phyloP scores from a whole-genome alignment of 1,284 basidiomycete species.

The Abortiporus biennis region DNA sequence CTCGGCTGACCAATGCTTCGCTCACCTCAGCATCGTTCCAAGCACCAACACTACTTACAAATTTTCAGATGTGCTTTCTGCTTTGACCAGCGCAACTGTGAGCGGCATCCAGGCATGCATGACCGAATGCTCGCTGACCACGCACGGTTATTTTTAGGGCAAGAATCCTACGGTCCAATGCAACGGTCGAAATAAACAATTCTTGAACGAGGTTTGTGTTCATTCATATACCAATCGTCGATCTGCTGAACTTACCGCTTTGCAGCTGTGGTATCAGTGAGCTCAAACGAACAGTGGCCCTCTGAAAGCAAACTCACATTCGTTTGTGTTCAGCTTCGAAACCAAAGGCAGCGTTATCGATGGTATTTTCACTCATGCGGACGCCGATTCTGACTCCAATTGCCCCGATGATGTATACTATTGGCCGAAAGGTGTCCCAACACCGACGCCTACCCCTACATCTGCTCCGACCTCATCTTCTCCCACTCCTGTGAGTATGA shows the following conservation, averaged over 20 bases:
- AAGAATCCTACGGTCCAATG: conserved; percentile 9
- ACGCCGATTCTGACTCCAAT: conserved; percentile 6
- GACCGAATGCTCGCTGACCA: no score
- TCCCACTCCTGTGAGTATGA: conserved; percentile 3
- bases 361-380: conserved; percentile 8
- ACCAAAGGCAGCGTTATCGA: conserved; percentile 12
- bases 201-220: conserved; percentile 8
- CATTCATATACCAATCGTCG: background rate
- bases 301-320: background rate
- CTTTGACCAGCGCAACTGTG: conserved; percentile 5
- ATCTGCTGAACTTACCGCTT: background rate
- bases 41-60: conserved; percentile 8
- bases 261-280: conserved; percentile 5
- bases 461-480: conserved; percentile 7
- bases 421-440: conserved; percentile 11
- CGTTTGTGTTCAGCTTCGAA: conserved; percentile 4
- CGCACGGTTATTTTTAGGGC: no score
- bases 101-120: no score
- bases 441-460: conserved; percentile 7
- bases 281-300: background rate
- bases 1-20: background rate
- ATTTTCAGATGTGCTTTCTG: conserved; percentile 6
- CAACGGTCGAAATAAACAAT: conserved; percentile 6
- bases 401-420: conserved; percentile 9
- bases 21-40: conserved; percentile 5